These are phyloP conservation scores for Trichophyton schoenleinii DNA, from an alignment of 2,329 filamentous ascomycete species.

Conservation along the genomic window DNA sequence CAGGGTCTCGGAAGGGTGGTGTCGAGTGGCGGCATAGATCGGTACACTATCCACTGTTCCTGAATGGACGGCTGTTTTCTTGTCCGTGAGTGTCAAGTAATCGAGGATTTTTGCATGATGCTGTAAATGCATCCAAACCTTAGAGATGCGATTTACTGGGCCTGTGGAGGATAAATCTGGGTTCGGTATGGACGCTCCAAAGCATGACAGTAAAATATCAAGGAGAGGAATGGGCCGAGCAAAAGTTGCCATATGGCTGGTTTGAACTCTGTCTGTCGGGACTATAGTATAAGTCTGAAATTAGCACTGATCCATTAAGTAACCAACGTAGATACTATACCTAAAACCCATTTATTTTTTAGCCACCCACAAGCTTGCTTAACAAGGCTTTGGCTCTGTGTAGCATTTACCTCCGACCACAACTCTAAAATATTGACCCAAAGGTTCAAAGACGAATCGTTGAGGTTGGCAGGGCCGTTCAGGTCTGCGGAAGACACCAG, in stretches of 20 bases:
- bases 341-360: conserved; percentile 67
- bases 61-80: background rate
- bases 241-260: conserved; percentile 51
- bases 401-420: conserved; percentile 55
- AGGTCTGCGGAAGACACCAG: conserved; percentile 67
- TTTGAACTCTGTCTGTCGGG: conserved; percentile 50
- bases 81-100: conserved; percentile 38
- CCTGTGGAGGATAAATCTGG: conserved; percentile 17
- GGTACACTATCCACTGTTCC: conserved; percentile 6
- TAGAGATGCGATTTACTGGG: conserved; percentile 21
- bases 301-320: background rate
- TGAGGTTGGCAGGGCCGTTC: conserved; percentile 63
- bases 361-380: conserved; percentile 71
- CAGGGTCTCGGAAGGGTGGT: conserved; percentile 24
- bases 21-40: conserved; percentile 18
- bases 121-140: conserved; percentile 30
- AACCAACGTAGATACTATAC: conserved; percentile 34
- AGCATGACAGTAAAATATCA: conserved; percentile 56
- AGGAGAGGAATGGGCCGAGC: conserved; percentile 54
- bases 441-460: conserved; percentile 65
- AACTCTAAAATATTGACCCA: conserved; percentile 58
- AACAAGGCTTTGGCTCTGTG: conserved; percentile 52
- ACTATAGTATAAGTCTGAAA: conserved; percentile 28
- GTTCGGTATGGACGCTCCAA: conserved; percentile 38
- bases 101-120: conserved; percentile 32